Evolutionary conservation across 805 yeast genomes (phyloP), one percentile per base, ranked within the genome.

Genomic region (Candida pseudofarinosa): DNA sequence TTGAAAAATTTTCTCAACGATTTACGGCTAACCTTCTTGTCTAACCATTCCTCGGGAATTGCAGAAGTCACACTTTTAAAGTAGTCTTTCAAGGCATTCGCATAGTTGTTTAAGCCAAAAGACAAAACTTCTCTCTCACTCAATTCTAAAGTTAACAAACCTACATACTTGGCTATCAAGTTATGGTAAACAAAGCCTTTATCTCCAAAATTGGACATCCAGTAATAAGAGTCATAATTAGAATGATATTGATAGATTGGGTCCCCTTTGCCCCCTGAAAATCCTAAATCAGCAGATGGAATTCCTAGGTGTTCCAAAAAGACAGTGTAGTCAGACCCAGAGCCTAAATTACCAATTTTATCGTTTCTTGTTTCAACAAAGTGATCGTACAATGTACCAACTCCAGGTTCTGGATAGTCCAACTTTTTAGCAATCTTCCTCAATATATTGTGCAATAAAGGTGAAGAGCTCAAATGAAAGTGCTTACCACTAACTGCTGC

Each of bases 261-360:
- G 55, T 79, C 83, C 3, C 42, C 49, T 41, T 58, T 53, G 4
- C 58, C 59, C 30, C 44, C 49, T 26, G 45, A 41, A 44, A 69
- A 70, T 6, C 78, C 76, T 41, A 80, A 57, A 40, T 73, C 72
- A 8, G 79, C 70, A 0, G 85, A 73, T 1, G 90, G 86, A 33
- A 84, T 75, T 4, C 88, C 90, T 49, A 83, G 57, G 54, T 79
- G 81, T 52, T 77, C 76, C 58, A 83, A 86, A 50, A 82, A 81
- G 7, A 79, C 79, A 2, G 78, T 69, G 52, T 69, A 76, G 53
- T 79, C 84, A 1, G 82, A 69, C 4, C 77, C 76, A 7, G 78
- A 71, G 2, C 79, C 77, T 12, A 79, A 63, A 16, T 65, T 54
- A 2, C 53, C 58, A 38, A 80, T 65, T 0, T 65, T 53, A 6